phyloP scores from a whole-genome alignment of 768 basidiomycete species.

The Pilatotrama ljubarskyi region DNA sequence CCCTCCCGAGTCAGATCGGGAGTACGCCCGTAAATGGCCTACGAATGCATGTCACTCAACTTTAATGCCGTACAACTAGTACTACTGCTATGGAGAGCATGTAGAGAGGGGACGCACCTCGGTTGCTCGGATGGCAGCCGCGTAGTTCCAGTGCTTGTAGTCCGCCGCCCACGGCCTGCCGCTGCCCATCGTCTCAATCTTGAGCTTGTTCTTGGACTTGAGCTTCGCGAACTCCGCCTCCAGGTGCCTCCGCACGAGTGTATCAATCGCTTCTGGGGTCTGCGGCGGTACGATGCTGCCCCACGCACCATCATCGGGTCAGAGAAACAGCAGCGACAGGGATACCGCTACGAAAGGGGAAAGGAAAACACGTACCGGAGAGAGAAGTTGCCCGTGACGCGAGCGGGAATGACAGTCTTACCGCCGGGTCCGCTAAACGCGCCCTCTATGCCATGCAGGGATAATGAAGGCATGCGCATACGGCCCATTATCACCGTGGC shows the following conservation, averaged over 20 bases:
- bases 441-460: constrained; percentile 94
- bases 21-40: constrained; percentile 63
- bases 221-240: constrained; percentile 82
- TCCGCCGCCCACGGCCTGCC: constrained; percentile 92
- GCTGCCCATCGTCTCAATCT: constrained; percentile 69
- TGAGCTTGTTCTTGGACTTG: constrained; percentile 79
- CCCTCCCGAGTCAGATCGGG: constrained; percentile 89
- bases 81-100: not conserved
- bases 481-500: constrained; percentile 84
- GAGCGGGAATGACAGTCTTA: constrained; percentile 95
- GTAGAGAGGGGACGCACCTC: constrained; percentile 43
- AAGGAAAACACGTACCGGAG: constrained; percentile 60
- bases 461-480: constrained; percentile 88
- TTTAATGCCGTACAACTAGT: not conserved
- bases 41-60: not conserved
- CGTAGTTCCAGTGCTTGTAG: constrained; percentile 88
- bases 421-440: constrained; percentile 82
- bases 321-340: no score
- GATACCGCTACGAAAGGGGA: not conserved
- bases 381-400: constrained; percentile 89
- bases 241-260: constrained; percentile 70
- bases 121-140: constrained; percentile 86
- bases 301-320: not conserved
- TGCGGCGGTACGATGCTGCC: constrained; percentile 81
- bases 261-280: constrained; percentile 68